Base-by-base conservation (phyloP, 805 yeast species). In the Saturnispora dispora region DNA sequence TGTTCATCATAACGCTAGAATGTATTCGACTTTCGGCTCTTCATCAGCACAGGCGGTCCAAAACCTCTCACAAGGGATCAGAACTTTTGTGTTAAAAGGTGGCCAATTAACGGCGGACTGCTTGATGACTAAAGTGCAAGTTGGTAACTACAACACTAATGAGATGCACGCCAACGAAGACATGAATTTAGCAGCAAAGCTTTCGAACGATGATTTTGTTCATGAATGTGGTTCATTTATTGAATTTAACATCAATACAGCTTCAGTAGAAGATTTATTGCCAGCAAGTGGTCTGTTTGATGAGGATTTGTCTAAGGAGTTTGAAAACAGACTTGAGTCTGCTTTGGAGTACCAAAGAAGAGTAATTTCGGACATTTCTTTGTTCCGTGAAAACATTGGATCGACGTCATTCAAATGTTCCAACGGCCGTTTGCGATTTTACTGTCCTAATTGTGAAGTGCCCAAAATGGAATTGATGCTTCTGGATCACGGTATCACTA, bases 361-460 rank as follows among this genome's bases (percentile, higher is more conserved):
- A 22, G 55, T 60, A 5, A 15, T 58, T 28, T 45, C 32, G 9
- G 66, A 63, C 46, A 53, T 64, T 28, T 55, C 51, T 20, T 46
- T 44, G n/a, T 51, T 64, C 46, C 55, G 56, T 28, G 59, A 58
- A 28, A 53, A 48, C 17, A 64, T 64, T 45, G 68, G 66, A 11
- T 57, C 63, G 3, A 84, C 50, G 71, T 79, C 45, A 66, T 77
- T 50, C 71, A 71, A 45, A 60, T 66, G 37, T 62, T 67, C 11
- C 67, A 71, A 30, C 65, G 64, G 49, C 60, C 67, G 30, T 11
- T 56, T 64, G 46, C 62, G 65, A 55, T 48, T 69, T 83, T 56
- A 78, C 83, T 86, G 88, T 68, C 88, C 91, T 33, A 85, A 84
- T 62, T 74, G 84, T 53, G 88, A 84, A 53, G 66, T 73, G 6